These are phyloP conservation scores for Epicoccum sorghinum DNA, from an alignment of 2,329 filamentous ascomycete species.

Conservation along the genomic window DNA sequence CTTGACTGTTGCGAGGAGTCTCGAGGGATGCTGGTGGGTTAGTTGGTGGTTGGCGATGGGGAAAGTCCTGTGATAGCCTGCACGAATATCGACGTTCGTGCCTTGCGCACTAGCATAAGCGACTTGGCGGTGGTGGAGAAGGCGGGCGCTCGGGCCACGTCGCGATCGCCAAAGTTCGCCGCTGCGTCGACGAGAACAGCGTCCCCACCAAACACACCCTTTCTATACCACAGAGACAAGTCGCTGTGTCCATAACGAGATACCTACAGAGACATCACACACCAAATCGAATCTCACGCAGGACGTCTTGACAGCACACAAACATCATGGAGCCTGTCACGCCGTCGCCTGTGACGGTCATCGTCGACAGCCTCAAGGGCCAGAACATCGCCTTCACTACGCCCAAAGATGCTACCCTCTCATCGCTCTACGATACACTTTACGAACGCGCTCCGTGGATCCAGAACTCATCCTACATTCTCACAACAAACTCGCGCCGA, in stretches of 20 bases:
- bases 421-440: constrained; percentile 70
- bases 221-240: not conserved
- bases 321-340: constrained; percentile 31
- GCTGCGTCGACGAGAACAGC: constrained; percentile 5
- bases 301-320: not conserved
- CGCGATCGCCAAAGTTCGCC: constrained; percentile 11
- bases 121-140: constrained; percentile 12
- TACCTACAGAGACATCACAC: not conserved
- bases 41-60: constrained; percentile 18
- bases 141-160: constrained; percentile 13
- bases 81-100: constrained; percentile 24
- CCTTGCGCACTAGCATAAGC: constrained; percentile 16
- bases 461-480: constrained; percentile 66
- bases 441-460: constrained; percentile 64
- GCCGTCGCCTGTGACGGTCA: constrained; percentile 56
- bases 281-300: not conserved
- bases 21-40: constrained; percentile 30
- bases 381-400: constrained; percentile 83
- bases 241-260: no score
- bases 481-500: constrained; percentile 83
- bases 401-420: constrained; percentile 68
- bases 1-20: constrained; percentile 49
- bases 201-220: not conserved
- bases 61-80: not conserved
- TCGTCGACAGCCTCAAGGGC: constrained; percentile 84